phyloP scores from a whole-genome alignment of 257 asterid species.

The Solanum tarapatanum region DNA sequence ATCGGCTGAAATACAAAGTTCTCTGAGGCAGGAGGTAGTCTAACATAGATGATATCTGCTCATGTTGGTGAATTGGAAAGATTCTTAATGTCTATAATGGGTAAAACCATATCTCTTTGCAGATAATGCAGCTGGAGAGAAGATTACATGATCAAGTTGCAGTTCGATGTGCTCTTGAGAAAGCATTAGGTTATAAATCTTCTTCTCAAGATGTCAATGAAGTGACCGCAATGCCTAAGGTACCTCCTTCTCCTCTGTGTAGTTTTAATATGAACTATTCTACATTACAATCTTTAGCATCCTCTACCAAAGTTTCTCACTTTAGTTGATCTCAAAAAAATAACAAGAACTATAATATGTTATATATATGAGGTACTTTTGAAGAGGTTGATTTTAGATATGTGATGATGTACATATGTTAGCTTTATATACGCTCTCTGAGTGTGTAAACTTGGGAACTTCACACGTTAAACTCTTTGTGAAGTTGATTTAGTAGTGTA shows the following conservation, averaged over 20 bases:
- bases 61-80: neutral
- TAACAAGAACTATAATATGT: neutral
- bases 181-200: conserved; percentile 68
- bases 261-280: neutral
- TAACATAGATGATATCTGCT: neutral
- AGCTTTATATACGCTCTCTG: neutral
- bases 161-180: conserved; percentile 78
- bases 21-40: conserved; percentile 79
- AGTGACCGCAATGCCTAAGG: conserved; percentile 66
- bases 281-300: neutral
- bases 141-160: conserved; percentile 74
- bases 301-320: neutral
- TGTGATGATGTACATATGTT: neutral
- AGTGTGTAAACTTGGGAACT: neutral
- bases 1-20: conserved; percentile 43
- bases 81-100: neutral
- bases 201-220: conserved; percentile 26
- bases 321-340: neutral
- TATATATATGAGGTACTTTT: neutral
- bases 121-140: conserved; percentile 76
- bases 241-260: conserved; percentile 1
- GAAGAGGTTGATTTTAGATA: neutral
- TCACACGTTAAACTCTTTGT: neutral
- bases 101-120: neutral
- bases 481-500: neutral